These are phyloP conservation scores for Encephalitozoon hellem DNA, from an alignment of 371 early-diverging fungal genomes.

Conservation along the genomic window DNA sequence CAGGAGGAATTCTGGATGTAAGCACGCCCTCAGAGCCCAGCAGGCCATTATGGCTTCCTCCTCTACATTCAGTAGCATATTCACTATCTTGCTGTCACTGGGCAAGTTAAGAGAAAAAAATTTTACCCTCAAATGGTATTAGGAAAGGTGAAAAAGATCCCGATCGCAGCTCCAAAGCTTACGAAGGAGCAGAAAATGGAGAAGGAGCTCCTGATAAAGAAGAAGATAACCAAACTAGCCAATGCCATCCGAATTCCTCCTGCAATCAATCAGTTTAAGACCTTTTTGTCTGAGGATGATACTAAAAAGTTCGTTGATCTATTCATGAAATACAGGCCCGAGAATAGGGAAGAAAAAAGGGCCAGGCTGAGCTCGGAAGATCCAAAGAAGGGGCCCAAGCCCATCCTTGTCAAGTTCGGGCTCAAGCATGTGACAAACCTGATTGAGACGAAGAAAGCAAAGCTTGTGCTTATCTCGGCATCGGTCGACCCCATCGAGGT, in stretches of 20 bases:
- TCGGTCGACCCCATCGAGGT: conserved; percentile 98
- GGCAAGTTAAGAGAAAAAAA: neutral
- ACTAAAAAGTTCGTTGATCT: conserved; percentile 75
- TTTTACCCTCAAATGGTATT: conserved; percentile 35
- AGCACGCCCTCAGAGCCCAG: too few relatives aligned
- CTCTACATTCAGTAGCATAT: neutral
- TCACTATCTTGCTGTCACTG: neutral
- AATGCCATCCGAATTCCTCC: conserved; percentile 97
- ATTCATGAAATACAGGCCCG: conserved; percentile 96
- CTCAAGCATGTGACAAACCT: conserved; percentile 95
- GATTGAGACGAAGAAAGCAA: conserved; percentile 92
- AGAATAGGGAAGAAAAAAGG: conserved; percentile 86
- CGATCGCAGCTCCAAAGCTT: neutral
- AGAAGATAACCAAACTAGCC: conserved; percentile 68
- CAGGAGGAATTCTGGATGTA: too few relatives aligned
- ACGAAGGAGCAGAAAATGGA: conserved; percentile 32
- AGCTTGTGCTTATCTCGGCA: conserved; percentile 91
- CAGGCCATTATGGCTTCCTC: too few relatives aligned
- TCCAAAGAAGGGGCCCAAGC: conserved; percentile 77
- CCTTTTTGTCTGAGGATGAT: conserved; percentile 85
- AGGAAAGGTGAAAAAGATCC: conserved; percentile 31
- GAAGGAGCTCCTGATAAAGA: conserved; percentile 42
- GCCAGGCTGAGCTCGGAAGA: conserved; percentile 77
- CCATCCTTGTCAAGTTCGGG: conserved; percentile 88
- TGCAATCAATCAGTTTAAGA: conserved; percentile 95